Evolutionary conservation across 1,139 yeast species (phyloP).

Genomic region (Hyphopichia burtonii): DNA sequence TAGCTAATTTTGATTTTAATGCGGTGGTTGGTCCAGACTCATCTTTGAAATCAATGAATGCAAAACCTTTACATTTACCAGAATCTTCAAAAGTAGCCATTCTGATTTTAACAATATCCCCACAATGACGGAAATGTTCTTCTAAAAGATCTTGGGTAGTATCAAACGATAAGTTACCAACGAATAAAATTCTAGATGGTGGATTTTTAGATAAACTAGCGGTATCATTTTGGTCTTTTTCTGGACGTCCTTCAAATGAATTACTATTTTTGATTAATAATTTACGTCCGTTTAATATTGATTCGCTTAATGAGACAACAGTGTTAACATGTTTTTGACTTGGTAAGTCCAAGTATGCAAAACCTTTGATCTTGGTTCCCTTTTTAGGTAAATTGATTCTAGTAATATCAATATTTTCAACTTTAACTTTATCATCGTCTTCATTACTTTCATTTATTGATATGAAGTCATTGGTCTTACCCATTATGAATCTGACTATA

Average conservation of each 20-base stretch:
- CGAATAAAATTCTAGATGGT: conserved; percentile 85
- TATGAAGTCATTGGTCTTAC: conserved; percentile 48
- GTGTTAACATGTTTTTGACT: conserved; percentile 60
- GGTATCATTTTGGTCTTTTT: conserved; percentile 40
- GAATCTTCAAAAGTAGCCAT: conserved; percentile 97
- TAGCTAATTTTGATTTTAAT: conserved; percentile 67
- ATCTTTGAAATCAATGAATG: conserved; percentile 82
- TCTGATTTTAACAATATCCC: conserved; percentile 76
- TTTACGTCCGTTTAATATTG: conserved; percentile 76
- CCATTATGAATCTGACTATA: conserved; percentile 58
- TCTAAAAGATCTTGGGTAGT: conserved; percentile 79
- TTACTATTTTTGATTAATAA: conserved; percentile 78
- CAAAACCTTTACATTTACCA: conserved; percentile 96
- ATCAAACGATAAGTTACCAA: conserved; percentile 91
- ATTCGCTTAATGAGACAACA: conserved; percentile 69
- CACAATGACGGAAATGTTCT: conserved; percentile 77
- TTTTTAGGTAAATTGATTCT: conserved; percentile 69
- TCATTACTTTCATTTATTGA: conserved; percentile 23
- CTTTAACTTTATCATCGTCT: conserved; percentile 36
- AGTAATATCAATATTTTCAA: conserved; percentile 50
- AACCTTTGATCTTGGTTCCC: conserved; percentile 70
- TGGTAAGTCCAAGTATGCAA: conserved; percentile 87
- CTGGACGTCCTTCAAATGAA: conserved; percentile 88
- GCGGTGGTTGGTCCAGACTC: conserved; percentile 84
- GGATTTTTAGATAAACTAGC: conserved; percentile 63